Conservation (phyloP, 2,329 filamentous ascomycete species). For the Septoria linicola region DNA sequence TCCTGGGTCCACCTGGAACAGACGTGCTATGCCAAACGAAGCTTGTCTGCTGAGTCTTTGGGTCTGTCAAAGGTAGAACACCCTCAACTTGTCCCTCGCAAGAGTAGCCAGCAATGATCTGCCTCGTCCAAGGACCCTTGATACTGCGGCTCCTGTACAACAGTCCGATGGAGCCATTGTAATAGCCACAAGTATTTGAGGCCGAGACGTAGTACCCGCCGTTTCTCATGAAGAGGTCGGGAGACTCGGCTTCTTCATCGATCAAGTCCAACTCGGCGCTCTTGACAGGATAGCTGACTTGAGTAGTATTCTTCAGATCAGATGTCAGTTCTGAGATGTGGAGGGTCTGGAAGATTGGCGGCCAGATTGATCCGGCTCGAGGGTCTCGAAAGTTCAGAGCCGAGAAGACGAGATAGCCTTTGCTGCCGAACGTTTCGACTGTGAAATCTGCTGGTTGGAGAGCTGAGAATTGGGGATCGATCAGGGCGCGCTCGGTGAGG, state of each 20-base stretch:
- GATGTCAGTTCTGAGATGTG: slow-evolving; percentile 25
- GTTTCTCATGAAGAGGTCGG: slow-evolving; percentile 28
- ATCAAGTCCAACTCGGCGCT: slow-evolving; percentile 24
- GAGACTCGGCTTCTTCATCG: slow-evolving; percentile 29
- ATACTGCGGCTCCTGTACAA: slow-evolving; percentile 26
- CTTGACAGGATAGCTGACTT: slow-evolving; percentile 22
- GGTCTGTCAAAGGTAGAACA: slow-evolving; percentile 25
- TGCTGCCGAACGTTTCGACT: slow-evolving; percentile 23
- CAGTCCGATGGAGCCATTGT: slow-evolving; percentile 28
- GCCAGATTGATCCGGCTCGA: slow-evolving; percentile 28
- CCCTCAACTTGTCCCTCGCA: slow-evolving; percentile 30
- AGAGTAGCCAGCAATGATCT: slow-evolving; percentile 29
- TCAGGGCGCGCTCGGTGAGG: slow-evolving; percentile 10
- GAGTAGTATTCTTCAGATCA: slow-evolving; percentile 27
- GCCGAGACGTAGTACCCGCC: slow-evolving; percentile 26
- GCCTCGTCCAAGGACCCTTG: slow-evolving; percentile 29
- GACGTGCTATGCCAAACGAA: slow-evolving; percentile 30
- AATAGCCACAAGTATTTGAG: slow-evolving; percentile 30
- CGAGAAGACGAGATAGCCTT: slow-evolving; percentile 29
- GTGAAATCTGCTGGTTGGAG: slow-evolving; percentile 30
- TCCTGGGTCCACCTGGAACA: slow-evolving; percentile 25
- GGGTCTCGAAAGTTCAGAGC: slow-evolving; percentile 28
- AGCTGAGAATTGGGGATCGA: slow-evolving; percentile 26
- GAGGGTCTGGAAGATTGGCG: slow-evolving; percentile 30
- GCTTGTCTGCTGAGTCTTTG: slow-evolving; percentile 12